Base-by-base conservation (phyloP, 129 eudicot genomes). In the Silybum marianum region DNA sequence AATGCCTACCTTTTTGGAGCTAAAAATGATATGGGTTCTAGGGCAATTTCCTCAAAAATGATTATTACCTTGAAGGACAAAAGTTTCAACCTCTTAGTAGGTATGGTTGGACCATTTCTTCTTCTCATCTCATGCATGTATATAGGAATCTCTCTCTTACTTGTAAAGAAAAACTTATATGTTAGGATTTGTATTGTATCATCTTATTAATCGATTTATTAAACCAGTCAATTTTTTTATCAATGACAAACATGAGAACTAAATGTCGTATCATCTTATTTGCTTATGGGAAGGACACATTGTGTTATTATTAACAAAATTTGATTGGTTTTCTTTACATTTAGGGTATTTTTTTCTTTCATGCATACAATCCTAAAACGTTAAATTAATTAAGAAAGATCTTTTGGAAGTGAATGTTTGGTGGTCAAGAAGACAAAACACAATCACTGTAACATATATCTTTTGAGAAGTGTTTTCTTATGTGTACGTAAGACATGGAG, bases 371-470 rank as follows among this genome's bases (percentile, higher is more conserved):
- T 25, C 25, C 34, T 21, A 32, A 13, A 68, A 46, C 21, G 28
- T 18, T 69, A 9, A 79, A 54, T 51, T 58, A 58, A 58, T 18
- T n/a, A 21, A 6, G 42, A 12, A 68, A 68, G n/a, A 26, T 44
- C 30, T 42, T 25, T 69, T 51, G 13, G 13, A 26, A 54, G 16
- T 23, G 51, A 51, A 39, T 30, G n/a, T 42, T 51, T n/a, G 30
- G 46, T 75, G 22, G 28, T 74, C 23, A 75, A 69, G 74, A 82
- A 32, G 66, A 69, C 72, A 82, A 76, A 70, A 70, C 51, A 70
- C 23, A 23, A 30, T 22, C n/a, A 36, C 11, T 69, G 58, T 51
- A 51, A 66, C 75, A 82, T 68, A 69, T 69, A 69, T 82, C 81
- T 75, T 51, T 22, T 51, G 72, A 62, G 26, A 72, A 38, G 65